A percentile compares a stretch with the other conserved stretches of the same genome.
Conservation (phyloP, 1,139 yeast species). For the Candida pseudoviswanathii region DNA sequence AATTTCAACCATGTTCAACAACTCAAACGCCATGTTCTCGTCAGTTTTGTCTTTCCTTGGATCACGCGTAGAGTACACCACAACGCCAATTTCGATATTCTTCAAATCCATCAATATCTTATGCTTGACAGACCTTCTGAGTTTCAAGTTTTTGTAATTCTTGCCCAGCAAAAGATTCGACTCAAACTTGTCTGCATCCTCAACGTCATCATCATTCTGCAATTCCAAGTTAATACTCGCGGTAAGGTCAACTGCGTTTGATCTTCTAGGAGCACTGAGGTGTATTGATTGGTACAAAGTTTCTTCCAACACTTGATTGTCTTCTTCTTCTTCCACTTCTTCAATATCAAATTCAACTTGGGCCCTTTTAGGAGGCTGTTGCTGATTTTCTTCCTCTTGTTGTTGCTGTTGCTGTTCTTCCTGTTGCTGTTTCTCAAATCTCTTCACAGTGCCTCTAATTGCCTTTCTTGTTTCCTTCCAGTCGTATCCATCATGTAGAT, state of each 20-base stretch:
- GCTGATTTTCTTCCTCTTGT: neutral
- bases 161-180: conserved; percentile 26
- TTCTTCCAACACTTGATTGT: conserved; percentile 51
- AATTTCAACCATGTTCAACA: conserved; percentile 49
- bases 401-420: conserved; percentile 8
- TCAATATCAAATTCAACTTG: conserved; percentile 4
- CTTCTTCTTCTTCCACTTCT: conserved; percentile 22
- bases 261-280: conserved; percentile 58
- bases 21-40: conserved; percentile 37
- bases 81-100: conserved; percentile 51
- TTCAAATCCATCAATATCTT: conserved; percentile 63
- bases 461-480: conserved; percentile 79
- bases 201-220: conserved; percentile 23
- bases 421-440: conserved; percentile 49
- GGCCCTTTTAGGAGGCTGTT: neutral
- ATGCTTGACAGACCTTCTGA: conserved; percentile 65
- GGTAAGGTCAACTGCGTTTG: conserved; percentile 50
- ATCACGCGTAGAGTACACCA: conserved; percentile 50
- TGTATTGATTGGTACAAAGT: conserved; percentile 74
- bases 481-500: conserved; percentile 87
- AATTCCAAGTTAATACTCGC: conserved; percentile 53
- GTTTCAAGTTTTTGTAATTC: conserved; percentile 47
- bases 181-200: conserved; percentile 16
- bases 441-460: conserved; percentile 62
- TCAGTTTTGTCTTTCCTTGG: conserved; percentile 36